Evolutionary conservation across 1,139 yeast genomes (phyloP).

Genomic region (Arxiozyma heterogenica): DNA sequence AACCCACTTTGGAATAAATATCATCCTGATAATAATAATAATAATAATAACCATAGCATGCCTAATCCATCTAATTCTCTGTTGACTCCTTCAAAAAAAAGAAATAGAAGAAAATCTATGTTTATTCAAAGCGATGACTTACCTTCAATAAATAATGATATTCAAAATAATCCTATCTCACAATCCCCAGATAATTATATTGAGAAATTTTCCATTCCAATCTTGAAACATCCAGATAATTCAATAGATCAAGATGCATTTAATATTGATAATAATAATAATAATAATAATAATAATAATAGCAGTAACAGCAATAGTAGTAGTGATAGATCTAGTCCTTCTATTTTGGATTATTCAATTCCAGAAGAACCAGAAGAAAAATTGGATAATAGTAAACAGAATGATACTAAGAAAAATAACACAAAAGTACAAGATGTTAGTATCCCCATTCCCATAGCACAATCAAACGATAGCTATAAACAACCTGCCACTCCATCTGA

Average conservation of each 20-base stretch:
- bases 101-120: constrained; percentile 32
- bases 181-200: not conserved
- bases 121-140: constrained; percentile 29
- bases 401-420: not conserved
- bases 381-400: not conserved
- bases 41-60: too few species aligned
- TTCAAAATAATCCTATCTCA: not conserved
- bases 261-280: constrained; percentile 5
- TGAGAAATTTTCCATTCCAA: not conserved
- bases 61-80: not conserved
- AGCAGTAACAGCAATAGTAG: not conserved
- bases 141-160: not conserved
- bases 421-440: not conserved
- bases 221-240: not conserved
- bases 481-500: constrained; percentile 5
- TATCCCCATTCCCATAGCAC: not conserved
- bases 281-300: constrained; percentile 7
- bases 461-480: not conserved
- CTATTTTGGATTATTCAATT: constrained; percentile 28
- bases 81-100: not conserved
- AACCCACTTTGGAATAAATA: not conserved
- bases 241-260: not conserved
- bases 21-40: not conserved
- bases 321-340: constrained; percentile 20
- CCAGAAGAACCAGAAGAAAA: constrained; percentile 20